A percentile compares a stretch with the other conserved stretches of the same genome.
phyloP scores from a whole-genome alignment of 1,284 basidiomycete genomes.

The Ceratobasidium sp. region DNA sequence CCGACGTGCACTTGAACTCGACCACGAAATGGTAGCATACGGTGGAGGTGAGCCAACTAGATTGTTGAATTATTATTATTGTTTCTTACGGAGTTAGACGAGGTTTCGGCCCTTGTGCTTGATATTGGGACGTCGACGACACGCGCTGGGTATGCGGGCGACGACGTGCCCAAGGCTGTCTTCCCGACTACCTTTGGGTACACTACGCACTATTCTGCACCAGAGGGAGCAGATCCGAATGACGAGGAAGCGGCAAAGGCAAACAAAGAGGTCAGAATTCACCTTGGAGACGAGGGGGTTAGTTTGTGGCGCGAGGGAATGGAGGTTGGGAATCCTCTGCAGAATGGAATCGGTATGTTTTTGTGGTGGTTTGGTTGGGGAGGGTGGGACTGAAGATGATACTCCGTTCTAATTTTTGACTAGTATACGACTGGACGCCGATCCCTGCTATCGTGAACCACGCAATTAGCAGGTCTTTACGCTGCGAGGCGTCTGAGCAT shows the following conservation, averaged over 20 bases:
- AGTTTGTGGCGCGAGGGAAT: constrained; percentile 92
- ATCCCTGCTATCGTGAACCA: constrained; percentile 82
- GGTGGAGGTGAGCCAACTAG: constrained; percentile 70
- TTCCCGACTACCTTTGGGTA: constrained; percentile 93
- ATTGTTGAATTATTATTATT: neutral
- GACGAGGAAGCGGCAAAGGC: constrained; percentile 42
- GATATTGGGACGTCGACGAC: constrained; percentile 93
- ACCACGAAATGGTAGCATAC: constrained; percentile 72
- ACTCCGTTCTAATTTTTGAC: constrained; percentile 2
- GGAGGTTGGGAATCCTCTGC: constrained; percentile 88
- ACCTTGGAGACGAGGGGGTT: constrained; percentile 91
- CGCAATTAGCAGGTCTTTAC: constrained; percentile 80
- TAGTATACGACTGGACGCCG: constrained; percentile 85
- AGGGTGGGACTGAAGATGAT: neutral
- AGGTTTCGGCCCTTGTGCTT: constrained; percentile 95
- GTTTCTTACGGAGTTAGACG: constrained; percentile 67
- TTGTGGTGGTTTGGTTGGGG: neutral
- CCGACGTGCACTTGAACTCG: constrained; percentile 28
- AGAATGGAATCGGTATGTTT: constrained; percentile 85
- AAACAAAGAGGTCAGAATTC: constrained; percentile 73
- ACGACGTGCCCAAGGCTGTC: constrained; percentile 94
- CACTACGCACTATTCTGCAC: constrained; percentile 59
- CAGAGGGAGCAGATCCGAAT: constrained; percentile 61
- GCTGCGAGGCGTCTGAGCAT: constrained; percentile 83
- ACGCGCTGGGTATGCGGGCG: constrained; percentile 96